A percentile compares a stretch with the other conserved stretches of the same genome.
Evolutionary conservation across 2,329 filamentous ascomycete genomes (phyloP).

Genomic region (Monascus ruber): DNA sequence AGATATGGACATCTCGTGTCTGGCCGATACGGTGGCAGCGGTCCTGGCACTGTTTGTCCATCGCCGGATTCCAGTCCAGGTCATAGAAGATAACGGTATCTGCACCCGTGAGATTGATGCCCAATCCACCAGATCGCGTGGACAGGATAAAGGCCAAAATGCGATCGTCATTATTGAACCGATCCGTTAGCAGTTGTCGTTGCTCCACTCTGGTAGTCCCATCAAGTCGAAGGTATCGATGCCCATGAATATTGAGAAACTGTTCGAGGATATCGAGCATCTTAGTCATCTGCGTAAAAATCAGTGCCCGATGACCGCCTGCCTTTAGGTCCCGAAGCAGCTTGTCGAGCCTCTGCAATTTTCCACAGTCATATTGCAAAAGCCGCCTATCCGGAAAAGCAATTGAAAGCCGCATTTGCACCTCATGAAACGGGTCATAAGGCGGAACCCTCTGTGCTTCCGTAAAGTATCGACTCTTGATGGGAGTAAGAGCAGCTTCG

Average conservation of each 20-base stretch:
- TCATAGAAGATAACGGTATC: constrained; percentile 97
- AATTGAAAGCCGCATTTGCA: constrained; percentile 83
- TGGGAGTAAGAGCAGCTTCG: constrained; percentile 54
- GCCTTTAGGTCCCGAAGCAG: constrained; percentile 77
- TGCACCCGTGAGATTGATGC: constrained; percentile 85
- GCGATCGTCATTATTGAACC: constrained; percentile 88
- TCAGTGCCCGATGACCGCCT: constrained; percentile 83
- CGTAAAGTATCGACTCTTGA: constrained; percentile 38
- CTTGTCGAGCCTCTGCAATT: constrained; percentile 79
- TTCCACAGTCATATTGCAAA: constrained; percentile 96
- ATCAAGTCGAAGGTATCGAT: constrained; percentile 91
- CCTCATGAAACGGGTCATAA: constrained; percentile 80
- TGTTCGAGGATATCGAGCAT: constrained; percentile 95
- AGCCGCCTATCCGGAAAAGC: constrained; percentile 94
- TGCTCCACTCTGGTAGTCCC: constrained; percentile 95
- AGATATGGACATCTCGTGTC: constrained; percentile 95
- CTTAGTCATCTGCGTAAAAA: constrained; percentile 99
- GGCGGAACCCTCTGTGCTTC: constrained; percentile 42
- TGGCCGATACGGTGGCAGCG: constrained; percentile 94
- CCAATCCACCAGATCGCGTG: constrained; percentile 82
- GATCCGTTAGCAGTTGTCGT: constrained; percentile 85
- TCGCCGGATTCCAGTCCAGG: constrained; percentile 95
- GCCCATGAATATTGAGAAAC: constrained; percentile 94
- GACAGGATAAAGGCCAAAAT: constrained; percentile 95
- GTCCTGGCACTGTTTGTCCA: constrained; percentile 99